These are phyloP conservation scores for Odonthalia washingtoniensis DNA, from an alignment of 31 red algal genomes.

Conservation along the genomic window DNA sequence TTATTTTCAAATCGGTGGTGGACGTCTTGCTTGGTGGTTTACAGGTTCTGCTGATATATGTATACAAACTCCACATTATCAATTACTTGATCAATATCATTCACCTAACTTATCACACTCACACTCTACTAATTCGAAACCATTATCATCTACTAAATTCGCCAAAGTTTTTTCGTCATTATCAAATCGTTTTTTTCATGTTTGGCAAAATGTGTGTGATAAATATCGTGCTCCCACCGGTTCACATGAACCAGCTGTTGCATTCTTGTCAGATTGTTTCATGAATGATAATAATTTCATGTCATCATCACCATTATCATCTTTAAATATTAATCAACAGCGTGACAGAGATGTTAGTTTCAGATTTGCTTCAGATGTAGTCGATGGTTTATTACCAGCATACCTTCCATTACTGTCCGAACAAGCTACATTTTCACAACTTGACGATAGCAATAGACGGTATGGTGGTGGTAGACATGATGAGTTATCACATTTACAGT, in stretches of 20 bases:
- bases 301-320: no score
- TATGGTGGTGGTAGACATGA: background rate
- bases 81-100: no score
- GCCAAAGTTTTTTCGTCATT: conserved; percentile 28
- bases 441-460: background rate
- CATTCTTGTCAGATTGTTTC: conserved; percentile 52
- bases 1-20: conserved; percentile 74
- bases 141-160: no score
- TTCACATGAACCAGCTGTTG: background rate
- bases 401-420: conserved; percentile 56
- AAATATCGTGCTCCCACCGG: conserved; percentile 46
- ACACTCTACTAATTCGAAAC: no score
- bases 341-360: conserved; percentile 52
- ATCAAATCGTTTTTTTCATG: conserved; percentile 38
- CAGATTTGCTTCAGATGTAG: conserved; percentile 56
- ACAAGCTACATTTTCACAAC: background rate
- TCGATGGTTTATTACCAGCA: conserved; percentile 66
- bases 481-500: background rate
- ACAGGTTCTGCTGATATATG: conserved; percentile 61
- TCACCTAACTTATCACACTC: no score
- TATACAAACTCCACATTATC: conserved; percentile 7
- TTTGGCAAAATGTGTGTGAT: conserved; percentile 38
- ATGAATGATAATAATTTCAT: no score
- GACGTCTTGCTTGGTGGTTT: conserved; percentile 68
- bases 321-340: background rate